Conservation (phyloP, 495 filamentous ascomycete species). For the Parachaetomium inaequale region DNA sequence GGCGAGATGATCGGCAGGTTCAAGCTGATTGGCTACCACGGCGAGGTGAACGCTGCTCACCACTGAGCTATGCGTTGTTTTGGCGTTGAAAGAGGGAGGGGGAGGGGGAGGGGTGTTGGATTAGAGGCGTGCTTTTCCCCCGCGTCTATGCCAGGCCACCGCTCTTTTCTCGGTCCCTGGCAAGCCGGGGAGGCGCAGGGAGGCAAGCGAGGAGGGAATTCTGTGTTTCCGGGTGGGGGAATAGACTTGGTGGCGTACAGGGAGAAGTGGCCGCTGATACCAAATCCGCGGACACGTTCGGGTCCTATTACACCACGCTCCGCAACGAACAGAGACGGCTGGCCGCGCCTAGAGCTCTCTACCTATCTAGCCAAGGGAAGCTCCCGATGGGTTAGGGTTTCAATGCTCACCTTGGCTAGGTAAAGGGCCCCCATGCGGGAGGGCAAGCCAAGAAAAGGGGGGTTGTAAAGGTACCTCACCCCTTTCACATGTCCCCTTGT, state of each 20-base stretch:
- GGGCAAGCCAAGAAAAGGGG: background rate
- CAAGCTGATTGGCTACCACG: constrained; percentile 91
- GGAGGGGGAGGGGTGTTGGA: constrained; percentile 8
- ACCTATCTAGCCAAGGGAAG: background rate
- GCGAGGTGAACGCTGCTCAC: constrained; percentile 59
- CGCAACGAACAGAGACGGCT: constrained; percentile 4
- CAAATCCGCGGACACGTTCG: constrained; percentile 19
- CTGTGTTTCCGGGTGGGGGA: constrained; percentile 12
- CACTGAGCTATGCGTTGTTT: constrained; percentile 39
- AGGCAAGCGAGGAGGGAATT: constrained; percentile 9
- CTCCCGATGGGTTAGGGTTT: background rate
- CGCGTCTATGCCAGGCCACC: background rate
- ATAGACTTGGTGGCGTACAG: constrained; percentile 27
- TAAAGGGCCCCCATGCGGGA: background rate
- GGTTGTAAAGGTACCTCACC: background rate
- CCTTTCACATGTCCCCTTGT: constrained; percentile 8
- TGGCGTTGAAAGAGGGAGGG: background rate
- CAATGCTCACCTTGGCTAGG: background rate
- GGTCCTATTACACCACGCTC: constrained; percentile 14
- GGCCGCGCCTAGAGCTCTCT: background rate
- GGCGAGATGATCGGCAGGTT: constrained; percentile 93
- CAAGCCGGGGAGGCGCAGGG: constrained; percentile 1
- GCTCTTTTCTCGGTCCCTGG: constrained; percentile 7
- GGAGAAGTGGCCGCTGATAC: constrained; percentile 17
- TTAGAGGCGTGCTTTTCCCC: background rate